Base-by-base conservation (phyloP, 352 stramenopile species). In the Phytophthora hibernalis region DNA sequence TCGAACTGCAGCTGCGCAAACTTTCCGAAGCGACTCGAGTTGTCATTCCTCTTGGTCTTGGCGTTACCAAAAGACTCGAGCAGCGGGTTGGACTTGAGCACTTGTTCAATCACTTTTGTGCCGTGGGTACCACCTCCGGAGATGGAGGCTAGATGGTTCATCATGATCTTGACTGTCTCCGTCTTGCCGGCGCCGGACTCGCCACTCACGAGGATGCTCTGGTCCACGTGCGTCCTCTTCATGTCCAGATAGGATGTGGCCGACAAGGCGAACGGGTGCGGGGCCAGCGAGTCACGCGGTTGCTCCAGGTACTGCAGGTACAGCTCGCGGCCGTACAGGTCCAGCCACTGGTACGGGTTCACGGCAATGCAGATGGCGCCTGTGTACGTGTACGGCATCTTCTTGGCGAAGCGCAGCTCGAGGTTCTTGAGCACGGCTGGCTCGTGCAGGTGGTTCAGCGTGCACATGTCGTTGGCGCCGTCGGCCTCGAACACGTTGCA, bases 101-200 rank as follows among this genome's bases (percentile, higher is more conserved):
- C 82, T 68, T 92, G 86, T 50, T 92, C 78, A 63, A 94, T 92
- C 9, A 92, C 86, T 22, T 87, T 70, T 5, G 86, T 92, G 20
- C 83, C 86, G 42, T 84, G 77, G 10, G 82, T 73, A 28, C 82
- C 82, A 11, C 83, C 83, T 31, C 83, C 83, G 8, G 85, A 93
- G 60, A 93, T 87, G 40, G 80, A 91, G 11, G 85, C 85, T 58
- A 93, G 61, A 66, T 94, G 80, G 72, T 93, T 89, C 82, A 91
- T 90, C 80, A 92, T 91, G 61, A 98, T 97, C 79, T 98, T 98
- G 22, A 97, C 92, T n/a, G 93, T 98, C 65, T 98, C 93, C 0
- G 93, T 98, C 76, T 98, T 98, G 18, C 94, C 94, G 13, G 92
- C 92, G 22, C 94, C 89, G 7, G 85, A 95, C 54, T 97, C 89